These are phyloP conservation scores for Mrakia gelida DNA, from an alignment of 768 basidiomycete species.

Conservation along the genomic window DNA sequence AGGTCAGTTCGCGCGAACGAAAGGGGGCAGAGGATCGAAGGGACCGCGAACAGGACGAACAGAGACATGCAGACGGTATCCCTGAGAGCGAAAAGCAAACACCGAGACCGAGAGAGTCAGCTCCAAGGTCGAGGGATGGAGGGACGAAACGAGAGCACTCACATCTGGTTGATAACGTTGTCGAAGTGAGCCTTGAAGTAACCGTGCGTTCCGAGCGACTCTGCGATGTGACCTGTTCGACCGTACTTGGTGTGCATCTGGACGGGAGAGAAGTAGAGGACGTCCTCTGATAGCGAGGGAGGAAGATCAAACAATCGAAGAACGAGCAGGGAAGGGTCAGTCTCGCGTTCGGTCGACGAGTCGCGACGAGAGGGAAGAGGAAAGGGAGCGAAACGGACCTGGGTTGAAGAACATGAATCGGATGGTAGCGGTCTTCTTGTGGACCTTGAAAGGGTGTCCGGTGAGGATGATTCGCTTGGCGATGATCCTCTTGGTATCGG, in stretches of 20 bases:
- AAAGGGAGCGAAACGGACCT: slow-evolving; percentile 49
- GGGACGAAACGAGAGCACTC: slow-evolving; percentile 13
- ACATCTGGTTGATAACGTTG: slow-evolving; percentile 15
- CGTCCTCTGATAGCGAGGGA: slow-evolving; percentile 67
- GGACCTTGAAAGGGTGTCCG: slow-evolving; percentile 93
- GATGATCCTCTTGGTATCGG: slow-evolving; percentile 85
- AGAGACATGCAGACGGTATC: slow-evolving; percentile 93
- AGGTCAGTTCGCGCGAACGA: background rate
- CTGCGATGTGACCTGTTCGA: slow-evolving; percentile 71
- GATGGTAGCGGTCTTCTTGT: slow-evolving; percentile 94
- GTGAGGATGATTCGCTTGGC: slow-evolving; percentile 93
- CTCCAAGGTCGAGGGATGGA: slow-evolving; percentile 77
- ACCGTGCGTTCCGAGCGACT: slow-evolving; percentile 92
- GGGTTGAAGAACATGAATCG: slow-evolving; percentile 98
- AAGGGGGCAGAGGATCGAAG: background rate
- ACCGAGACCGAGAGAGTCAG: background rate
- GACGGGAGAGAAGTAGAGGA: slow-evolving; percentile 87
- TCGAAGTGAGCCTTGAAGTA: slow-evolving; percentile 90
- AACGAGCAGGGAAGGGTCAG: background rate
- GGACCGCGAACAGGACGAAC: slow-evolving; percentile 2
- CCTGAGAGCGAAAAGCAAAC: slow-evolving; percentile 50
- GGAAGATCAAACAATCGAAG: background rate
- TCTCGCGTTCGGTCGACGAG: background rate
- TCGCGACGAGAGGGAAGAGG: background rate
- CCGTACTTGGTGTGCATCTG: slow-evolving; percentile 90